phyloP scores from a whole-genome alignment of 306 rosid species.

The Heteromeles arbutifolia region DNA sequence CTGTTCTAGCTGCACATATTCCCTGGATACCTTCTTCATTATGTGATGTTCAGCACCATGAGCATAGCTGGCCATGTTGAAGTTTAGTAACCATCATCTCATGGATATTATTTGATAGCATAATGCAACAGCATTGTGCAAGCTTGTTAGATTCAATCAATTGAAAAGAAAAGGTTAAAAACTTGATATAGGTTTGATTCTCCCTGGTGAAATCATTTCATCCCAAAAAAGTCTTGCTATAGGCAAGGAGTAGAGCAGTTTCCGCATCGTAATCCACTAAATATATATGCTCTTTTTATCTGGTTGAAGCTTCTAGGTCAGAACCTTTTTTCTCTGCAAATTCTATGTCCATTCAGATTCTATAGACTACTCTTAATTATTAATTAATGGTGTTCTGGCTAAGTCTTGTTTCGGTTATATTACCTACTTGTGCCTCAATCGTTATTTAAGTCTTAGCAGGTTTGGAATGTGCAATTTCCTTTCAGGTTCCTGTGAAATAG shows the following conservation, averaged over 20 bases:
- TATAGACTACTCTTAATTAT: background rate
- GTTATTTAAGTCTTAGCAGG: background rate
- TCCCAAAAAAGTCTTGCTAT: no score
- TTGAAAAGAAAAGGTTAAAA: no score
- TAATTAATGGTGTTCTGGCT: background rate
- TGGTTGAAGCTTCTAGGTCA: no score
- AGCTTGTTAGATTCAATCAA: no score
- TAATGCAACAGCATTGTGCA: no score
- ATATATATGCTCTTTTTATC: no score
- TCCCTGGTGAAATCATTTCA: no score
- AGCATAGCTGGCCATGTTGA: background rate
- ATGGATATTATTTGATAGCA: background rate
- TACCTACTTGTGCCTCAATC: background rate
- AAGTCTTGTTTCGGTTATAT: background rate
- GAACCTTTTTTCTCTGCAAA: no score
- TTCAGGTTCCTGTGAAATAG: slow-evolving; percentile 47
- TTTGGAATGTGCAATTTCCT: slow-evolving; percentile 18
- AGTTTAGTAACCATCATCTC: background rate
- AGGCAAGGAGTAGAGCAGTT: no score
- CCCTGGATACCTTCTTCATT: background rate
- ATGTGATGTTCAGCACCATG: background rate
- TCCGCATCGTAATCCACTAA: no score
- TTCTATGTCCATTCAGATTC: background rate
- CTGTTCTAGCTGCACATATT: background rate
- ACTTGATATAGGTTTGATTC: no score